These are phyloP conservation scores for Trichocladium uniseriatum DNA, from an alignment of 495 filamentous ascomycete species.

Conservation along the genomic window DNA sequence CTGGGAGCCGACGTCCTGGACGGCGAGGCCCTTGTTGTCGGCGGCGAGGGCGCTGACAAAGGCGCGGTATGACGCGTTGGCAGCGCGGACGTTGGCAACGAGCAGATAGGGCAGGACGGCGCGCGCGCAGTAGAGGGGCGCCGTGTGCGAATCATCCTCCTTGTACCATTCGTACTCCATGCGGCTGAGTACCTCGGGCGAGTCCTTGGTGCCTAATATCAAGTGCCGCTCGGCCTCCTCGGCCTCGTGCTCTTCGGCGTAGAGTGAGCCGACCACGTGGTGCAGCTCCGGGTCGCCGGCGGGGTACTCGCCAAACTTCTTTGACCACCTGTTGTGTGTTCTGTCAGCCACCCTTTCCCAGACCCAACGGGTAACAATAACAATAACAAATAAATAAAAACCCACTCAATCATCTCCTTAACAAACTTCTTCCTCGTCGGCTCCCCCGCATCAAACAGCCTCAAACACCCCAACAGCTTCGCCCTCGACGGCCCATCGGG, in stretches of 20 bases:
- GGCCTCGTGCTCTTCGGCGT: conserved; percentile 79
- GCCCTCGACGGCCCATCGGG: conserved; percentile 58
- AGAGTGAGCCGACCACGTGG: conserved; percentile 81
- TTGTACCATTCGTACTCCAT: conserved; percentile 94
- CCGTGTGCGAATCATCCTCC: conserved; percentile 77
- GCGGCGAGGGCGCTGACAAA: conserved; percentile 66
- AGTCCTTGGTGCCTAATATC: conserved; percentile 80
- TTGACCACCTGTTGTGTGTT: conserved; percentile 59
- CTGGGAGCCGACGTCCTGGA: conserved; percentile 73
- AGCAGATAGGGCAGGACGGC: conserved; percentile 89
- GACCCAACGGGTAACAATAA: neutral
- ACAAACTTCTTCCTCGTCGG: conserved; percentile 88
- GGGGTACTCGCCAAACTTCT: conserved; percentile 73
- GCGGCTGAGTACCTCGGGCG: conserved; percentile 63
- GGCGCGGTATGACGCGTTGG: conserved; percentile 67
- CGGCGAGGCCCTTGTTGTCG: conserved; percentile 55
- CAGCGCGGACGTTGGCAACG: conserved; percentile 79
- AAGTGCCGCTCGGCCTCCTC: conserved; percentile 93
- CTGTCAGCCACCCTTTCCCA: neutral
- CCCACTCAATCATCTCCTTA: conserved; percentile 71
- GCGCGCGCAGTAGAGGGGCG: conserved; percentile 79
- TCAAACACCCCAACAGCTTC: conserved; percentile 51
- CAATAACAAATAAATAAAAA: conserved; percentile 8
- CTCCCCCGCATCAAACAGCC: conserved; percentile 72
- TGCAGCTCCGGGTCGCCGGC: conserved; percentile 93